Base-by-base conservation (phyloP, 192 early-diverging fungal genomes). In the Linnemannia schmuckeri region DNA sequence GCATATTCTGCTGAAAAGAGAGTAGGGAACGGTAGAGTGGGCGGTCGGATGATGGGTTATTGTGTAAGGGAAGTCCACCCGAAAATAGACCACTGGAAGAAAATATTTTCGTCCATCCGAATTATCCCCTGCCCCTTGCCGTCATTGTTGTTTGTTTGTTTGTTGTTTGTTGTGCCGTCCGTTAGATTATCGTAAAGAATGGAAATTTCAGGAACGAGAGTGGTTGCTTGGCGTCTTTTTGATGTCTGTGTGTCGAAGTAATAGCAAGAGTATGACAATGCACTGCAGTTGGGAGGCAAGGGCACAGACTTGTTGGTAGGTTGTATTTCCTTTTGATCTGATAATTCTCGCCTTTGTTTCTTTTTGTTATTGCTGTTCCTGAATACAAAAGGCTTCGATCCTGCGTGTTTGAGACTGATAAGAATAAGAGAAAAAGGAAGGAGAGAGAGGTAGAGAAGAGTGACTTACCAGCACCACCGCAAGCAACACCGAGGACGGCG, bases 401-500 rank as follows among this genome's bases (percentile, higher is more conserved):
- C 40, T 74, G 30, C 10, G 30, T 20, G 70, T 42, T 52, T 35
- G 42, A 54, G 40, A 40, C 7, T 20, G 66, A 54, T 41, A 30
- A 55, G 72, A 55, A 22, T 24, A 8, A 38, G 55, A 42, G 30
- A 49, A 70, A 52, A 30, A 22, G 37, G 63, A 78, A 44, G 44
- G n/a, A 38, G 73, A 68, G 24, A 49, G 38, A 15, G 49, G 71
- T 61, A 61, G 30, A 24, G 37, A 66, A 71, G 30, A 54, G 18
- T 63, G 41, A 41, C 79, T 80, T 86, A 79, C 80, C 80, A 40
- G 80, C 80, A 79, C 81, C 81, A 76, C 76, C 80, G 55, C 82
- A 80, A 79, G 91, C 89, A 77, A 90, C 86, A 83, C 91, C 91
- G 81, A 89, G 82, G 38, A 89, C 89, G 71, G 79, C 82, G 72